Evolutionary conservation across 2,329 filamentous ascomycete species (phyloP), one percentile per base, ranked within the genome.

Genomic region (Aureobasidium musti): DNA sequence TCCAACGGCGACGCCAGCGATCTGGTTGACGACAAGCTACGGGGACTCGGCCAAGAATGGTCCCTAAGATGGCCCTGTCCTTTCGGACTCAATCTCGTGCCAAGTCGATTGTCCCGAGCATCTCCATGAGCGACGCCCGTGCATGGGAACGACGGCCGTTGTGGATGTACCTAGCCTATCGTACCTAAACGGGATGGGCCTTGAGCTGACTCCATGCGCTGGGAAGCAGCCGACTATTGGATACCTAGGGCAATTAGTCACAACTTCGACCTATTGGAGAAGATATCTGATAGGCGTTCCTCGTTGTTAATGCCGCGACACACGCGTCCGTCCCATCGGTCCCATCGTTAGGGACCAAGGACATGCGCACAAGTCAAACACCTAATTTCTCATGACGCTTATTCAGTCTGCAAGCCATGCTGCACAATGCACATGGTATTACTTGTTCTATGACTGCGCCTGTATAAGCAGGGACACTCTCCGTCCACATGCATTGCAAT

Each of bases 61-160:
- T 49, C 56, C 37, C 6, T n/a, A n/a, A 60, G 28, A 45, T 26
- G 56, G 5, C 14, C 21, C 28, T 30, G 19, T 28, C 33, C 14
- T 39, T 26, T 47, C 13, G 43, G 43, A 26, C 43, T 23, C n/a
- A 4, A 39, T n/a, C 45, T 49, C 30, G 28, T 3, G 30, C n/a
- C 41, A 8, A 33, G 13, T 13, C 21, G 17, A 7, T 63, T n/a
- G 23, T 7, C 19, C 60, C 60, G 60, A 63, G 60, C 60, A 63
- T 63, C 10, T 63, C 60, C 47, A 52, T 63, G 17, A 23, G 17
- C 1, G 23, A n/a, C 33, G 47, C 19, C 43, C 47, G 60, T 63
- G 59, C 60, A 37, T 63, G 35, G 23, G 60, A 53, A 63, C 60
- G 60, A 53, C 47, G 30, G 35, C 60, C 35, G 47, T 63, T 63